phyloP scores from a whole-genome alignment of 2,329 filamentous ascomycete species.

The Xylaria sp. region DNA sequence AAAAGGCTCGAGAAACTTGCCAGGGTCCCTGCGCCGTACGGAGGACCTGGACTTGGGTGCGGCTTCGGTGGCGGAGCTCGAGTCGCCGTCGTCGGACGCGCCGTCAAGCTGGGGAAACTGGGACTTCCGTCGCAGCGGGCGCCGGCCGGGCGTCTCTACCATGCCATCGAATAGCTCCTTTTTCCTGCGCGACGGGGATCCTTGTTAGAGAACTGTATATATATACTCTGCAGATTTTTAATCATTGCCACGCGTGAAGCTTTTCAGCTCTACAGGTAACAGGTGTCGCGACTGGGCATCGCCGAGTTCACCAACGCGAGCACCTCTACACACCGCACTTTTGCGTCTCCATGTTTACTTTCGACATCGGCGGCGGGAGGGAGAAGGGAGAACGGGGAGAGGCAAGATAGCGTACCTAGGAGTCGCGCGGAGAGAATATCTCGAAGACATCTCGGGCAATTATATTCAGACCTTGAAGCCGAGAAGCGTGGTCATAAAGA shows the following conservation, averaged over 20 bases:
- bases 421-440: conserved; percentile 34
- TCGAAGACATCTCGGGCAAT: conserved; percentile 27
- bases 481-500: conserved; percentile 30
- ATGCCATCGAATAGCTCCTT: conserved; percentile 65
- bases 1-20: conserved; percentile 56
- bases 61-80: conserved; percentile 50
- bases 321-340: not conserved
- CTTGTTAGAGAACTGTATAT: conserved; percentile 4
- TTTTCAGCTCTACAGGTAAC: not conserved
- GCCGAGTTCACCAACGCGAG: not conserved
- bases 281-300: not conserved
- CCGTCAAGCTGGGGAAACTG: conserved; percentile 46
- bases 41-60: conserved; percentile 39
- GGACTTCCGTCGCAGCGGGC: conserved; percentile 53
- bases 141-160: conserved; percentile 58
- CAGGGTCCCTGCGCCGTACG: conserved; percentile 49
- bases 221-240: not conserved
- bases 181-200: conserved; percentile 48
- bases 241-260: not conserved
- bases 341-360: too few relatives aligned
- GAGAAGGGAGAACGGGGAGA: not conserved
- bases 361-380: too few relatives aligned
- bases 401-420: conserved; percentile 28
- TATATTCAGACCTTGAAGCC: conserved; percentile 24
- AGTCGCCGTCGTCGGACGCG: conserved; percentile 53